phyloP scores from a whole-genome alignment of 2,329 filamentous ascomycete species.

The Fusarium globosum region DNA sequence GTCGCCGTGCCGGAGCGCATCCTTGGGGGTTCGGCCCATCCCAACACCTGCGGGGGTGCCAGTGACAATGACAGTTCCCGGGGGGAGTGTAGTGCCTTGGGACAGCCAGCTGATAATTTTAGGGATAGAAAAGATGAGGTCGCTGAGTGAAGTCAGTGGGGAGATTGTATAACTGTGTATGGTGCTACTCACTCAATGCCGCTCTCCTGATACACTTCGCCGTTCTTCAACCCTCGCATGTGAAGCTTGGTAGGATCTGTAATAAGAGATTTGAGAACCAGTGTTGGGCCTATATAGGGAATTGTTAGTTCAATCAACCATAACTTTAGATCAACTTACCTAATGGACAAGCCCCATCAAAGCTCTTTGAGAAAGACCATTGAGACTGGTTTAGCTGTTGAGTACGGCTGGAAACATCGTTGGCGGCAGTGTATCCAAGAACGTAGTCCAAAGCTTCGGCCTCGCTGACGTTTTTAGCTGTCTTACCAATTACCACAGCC shows the following conservation, averaged over 20 bases:
- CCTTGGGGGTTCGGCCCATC: slow-evolving; percentile 72
- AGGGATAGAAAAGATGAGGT: slow-evolving; percentile 71
- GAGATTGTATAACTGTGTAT: too few species aligned
- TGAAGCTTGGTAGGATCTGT: slow-evolving; percentile 66
- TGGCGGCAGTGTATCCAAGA: slow-evolving; percentile 71
- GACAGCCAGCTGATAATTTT: slow-evolving; percentile 69
- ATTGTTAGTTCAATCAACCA: neutral
- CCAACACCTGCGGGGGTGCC: slow-evolving; percentile 77
- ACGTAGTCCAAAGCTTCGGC: slow-evolving; percentile 68
- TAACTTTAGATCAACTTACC: slow-evolving; percentile 13
- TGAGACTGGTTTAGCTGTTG: slow-evolving; percentile 45
- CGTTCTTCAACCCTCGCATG: slow-evolving; percentile 69
- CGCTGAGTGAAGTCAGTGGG: slow-evolving; percentile 49
- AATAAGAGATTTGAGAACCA: slow-evolving; percentile 68
- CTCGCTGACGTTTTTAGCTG: slow-evolving; percentile 65
- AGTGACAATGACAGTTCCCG: slow-evolving; percentile 73
- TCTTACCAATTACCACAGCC: slow-evolving; percentile 64
- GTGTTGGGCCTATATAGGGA: slow-evolving; percentile 67
- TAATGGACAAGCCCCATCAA: slow-evolving; percentile 66
- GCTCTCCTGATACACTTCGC: slow-evolving; percentile 46
- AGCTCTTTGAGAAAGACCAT: slow-evolving; percentile 65
- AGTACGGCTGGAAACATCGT: slow-evolving; percentile 66
- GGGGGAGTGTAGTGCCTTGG: slow-evolving; percentile 69
- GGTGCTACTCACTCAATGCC: slow-evolving; percentile 46
- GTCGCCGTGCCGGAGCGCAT: slow-evolving; percentile 77